Conservation (phyloP, 495 filamentous ascomycete species). For the Neurospora pannonica region DNA sequence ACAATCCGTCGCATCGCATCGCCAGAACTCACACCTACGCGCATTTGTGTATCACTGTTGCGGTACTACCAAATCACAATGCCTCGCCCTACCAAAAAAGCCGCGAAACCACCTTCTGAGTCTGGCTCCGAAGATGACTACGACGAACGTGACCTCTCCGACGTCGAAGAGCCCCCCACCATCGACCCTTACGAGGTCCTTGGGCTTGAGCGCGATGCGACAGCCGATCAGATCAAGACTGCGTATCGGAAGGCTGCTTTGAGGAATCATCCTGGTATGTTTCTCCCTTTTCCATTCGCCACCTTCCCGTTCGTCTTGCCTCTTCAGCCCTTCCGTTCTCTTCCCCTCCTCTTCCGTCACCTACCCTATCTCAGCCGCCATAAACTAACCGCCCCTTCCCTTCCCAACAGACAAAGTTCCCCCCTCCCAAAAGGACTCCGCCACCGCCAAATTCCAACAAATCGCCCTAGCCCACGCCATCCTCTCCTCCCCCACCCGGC, state of each 20-base stretch:
- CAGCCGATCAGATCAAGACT: constrained; percentile 65
- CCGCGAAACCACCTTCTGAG: background rate
- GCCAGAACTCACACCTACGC: background rate
- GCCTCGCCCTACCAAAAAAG: background rate
- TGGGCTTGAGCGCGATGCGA: constrained; percentile 51
- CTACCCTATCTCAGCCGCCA: background rate
- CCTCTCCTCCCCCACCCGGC: constrained; percentile 67
- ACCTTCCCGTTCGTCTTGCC: background rate
- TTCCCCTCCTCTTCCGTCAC: background rate
- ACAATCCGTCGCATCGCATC: background rate
- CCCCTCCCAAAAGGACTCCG: constrained; percentile 51
- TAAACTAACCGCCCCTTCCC: background rate
- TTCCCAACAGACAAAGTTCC: constrained; percentile 58
- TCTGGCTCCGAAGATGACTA: background rate
- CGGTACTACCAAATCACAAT: background rate
- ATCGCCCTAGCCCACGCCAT: constrained; percentile 92
- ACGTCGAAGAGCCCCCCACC: constrained; percentile 29
- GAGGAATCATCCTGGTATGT: constrained; percentile 82
- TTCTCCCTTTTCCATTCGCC: background rate
- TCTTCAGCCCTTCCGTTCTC: background rate
- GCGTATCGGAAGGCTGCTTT: constrained; percentile 84
- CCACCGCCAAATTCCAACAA: constrained; percentile 73
- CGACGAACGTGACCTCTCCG: constrained; percentile 17
- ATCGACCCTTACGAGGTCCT: constrained; percentile 85
- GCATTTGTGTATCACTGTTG: background rate